Conservation (phyloP, 371 early-diverging fungal species). For the Actinomortierella ambigua region DNA sequence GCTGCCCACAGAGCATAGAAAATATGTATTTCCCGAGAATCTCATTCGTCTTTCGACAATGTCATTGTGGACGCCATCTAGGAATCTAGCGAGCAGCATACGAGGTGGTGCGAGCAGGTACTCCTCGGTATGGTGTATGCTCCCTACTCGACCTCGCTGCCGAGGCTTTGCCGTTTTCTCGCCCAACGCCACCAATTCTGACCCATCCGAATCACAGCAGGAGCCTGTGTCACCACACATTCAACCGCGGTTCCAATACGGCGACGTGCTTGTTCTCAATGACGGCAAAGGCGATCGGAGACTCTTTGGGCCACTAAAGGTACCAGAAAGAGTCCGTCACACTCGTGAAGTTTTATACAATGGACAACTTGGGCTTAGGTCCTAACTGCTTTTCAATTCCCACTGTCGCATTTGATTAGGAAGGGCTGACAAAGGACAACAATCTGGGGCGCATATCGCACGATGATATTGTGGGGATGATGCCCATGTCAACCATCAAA, state of each 20-base stretch:
- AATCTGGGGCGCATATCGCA: slow-evolving; percentile 57
- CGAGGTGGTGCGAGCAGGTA: too few species aligned
- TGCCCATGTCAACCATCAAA: slow-evolving; percentile 52
- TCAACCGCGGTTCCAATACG: slow-evolving; percentile 35
- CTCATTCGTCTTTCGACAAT: slow-evolving; percentile 12
- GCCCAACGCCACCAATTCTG: too few species aligned
- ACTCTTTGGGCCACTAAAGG: slow-evolving; percentile 34
- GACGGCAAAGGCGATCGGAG: slow-evolving; percentile 30
- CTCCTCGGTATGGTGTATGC: too few species aligned
- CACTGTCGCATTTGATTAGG: not conserved
- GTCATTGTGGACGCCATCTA: not conserved
- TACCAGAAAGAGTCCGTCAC: not conserved
- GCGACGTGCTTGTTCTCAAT: slow-evolving; percentile 34
- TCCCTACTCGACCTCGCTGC: too few species aligned
- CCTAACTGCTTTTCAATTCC: too few species aligned
- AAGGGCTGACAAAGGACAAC: slow-evolving; percentile 19
- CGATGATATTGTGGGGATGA: slow-evolving; percentile 53
- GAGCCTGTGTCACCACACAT: slow-evolving; percentile 15
- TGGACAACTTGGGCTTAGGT: too few species aligned
- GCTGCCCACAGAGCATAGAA: too few species aligned
- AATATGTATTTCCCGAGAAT: slow-evolving; percentile 7
- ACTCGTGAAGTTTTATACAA: too few species aligned
- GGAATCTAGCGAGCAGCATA: not conserved
- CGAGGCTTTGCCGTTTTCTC: too few species aligned
- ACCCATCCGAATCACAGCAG: not conserved